Conservation (phyloP, 1,139 yeast genomes). For the Taphrina pruni region DNA sequence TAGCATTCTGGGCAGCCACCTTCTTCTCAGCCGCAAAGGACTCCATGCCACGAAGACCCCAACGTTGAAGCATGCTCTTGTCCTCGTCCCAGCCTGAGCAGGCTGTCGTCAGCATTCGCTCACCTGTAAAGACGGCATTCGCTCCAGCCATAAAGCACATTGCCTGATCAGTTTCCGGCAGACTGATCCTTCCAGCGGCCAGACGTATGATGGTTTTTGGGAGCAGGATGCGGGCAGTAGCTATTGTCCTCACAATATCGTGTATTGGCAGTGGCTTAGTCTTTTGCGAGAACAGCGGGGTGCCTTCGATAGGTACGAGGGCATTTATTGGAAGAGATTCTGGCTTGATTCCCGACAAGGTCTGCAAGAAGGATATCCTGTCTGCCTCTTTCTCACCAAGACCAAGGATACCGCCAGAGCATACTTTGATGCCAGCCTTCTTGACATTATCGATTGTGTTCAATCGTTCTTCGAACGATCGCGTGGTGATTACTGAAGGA, state of each 20-base stretch:
- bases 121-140: slow-evolving; percentile 81
- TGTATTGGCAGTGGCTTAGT: slow-evolving; percentile 65
- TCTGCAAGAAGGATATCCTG: slow-evolving; percentile 70
- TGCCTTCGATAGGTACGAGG: slow-evolving; percentile 78
- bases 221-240: slow-evolving; percentile 77
- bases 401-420: slow-evolving; percentile 82
- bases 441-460: slow-evolving; percentile 69
- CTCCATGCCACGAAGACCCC: slow-evolving; percentile 77
- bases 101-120: slow-evolving; percentile 80
- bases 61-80: slow-evolving; percentile 65
- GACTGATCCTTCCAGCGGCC: slow-evolving; percentile 82
- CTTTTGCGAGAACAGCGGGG: slow-evolving; percentile 63
- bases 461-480: slow-evolving; percentile 73
- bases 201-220: slow-evolving; percentile 72
- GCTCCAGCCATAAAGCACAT: slow-evolving; percentile 79
- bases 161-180: slow-evolving; percentile 78
- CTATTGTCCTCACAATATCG: slow-evolving; percentile 68
- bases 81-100: slow-evolving; percentile 88
- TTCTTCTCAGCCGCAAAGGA: slow-evolving; percentile 53
- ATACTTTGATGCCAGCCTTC: slow-evolving; percentile 69
- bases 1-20: neutral
- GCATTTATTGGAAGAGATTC: slow-evolving; percentile 82
- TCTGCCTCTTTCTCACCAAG: slow-evolving; percentile 76
- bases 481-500: slow-evolving; percentile 71
- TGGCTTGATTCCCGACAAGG: slow-evolving; percentile 77